Evolutionary conservation across 1,284 basidiomycete genomes (phyloP).

Genomic region (Rhizopogon parksii): DNA sequence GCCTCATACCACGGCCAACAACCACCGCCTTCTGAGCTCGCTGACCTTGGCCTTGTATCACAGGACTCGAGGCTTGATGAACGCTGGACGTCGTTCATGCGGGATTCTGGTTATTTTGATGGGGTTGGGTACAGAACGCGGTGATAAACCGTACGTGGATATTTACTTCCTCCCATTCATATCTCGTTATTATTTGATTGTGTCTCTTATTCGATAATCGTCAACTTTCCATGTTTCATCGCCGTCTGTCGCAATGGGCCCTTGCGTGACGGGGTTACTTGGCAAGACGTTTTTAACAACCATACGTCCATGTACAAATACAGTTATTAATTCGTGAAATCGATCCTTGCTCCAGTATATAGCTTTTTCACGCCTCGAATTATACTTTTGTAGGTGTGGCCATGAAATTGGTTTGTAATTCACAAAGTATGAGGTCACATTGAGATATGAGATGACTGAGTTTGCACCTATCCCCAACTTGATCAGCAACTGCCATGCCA

Average conservation of each 20-base stretch:
- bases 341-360: too few species aligned
- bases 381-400: too few species aligned
- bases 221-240: not conserved
- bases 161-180: not conserved
- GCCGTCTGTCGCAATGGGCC: not conserved
- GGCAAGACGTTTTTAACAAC: not conserved
- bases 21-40: constrained; percentile 34
- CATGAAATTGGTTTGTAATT: too few species aligned
- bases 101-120: constrained; percentile 40
- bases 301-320: not conserved
- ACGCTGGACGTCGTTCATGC: constrained; percentile 55
- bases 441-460: too few species aligned
- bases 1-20: constrained; percentile 5
- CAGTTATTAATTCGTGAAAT: too few species aligned
- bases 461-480: too few species aligned
- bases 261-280: too few species aligned
- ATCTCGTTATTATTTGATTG: not conserved
- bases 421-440: too few species aligned
- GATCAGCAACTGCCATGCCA: too few species aligned
- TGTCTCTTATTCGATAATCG: not conserved
- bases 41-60: constrained; percentile 45
- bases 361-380: too few species aligned
- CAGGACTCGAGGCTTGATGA: constrained; percentile 50
- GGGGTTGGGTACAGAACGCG: constrained; percentile 26
- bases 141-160: constrained; percentile 2